phyloP scores from a whole-genome alignment of 2,329 filamentous ascomycete species.

The Cercospora sp. region DNA sequence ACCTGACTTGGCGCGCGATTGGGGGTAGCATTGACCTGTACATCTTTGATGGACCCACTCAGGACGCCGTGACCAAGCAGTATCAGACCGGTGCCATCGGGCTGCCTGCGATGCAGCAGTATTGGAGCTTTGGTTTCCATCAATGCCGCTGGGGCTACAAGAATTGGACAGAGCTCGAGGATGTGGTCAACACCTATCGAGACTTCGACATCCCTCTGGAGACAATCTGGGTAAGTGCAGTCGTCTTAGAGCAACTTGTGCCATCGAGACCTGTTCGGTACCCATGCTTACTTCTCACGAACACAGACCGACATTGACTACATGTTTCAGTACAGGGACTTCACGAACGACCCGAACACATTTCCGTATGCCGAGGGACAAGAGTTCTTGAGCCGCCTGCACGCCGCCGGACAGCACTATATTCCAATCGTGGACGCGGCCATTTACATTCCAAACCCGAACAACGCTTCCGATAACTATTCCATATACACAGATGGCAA shows the following conservation, averaged over 20 bases:
- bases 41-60: conserved; percentile 73
- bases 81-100: conserved; percentile 69
- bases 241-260: not conserved
- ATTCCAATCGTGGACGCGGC: conserved; percentile 62
- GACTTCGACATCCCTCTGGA: conserved; percentile 60
- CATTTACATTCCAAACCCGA: conserved; percentile 72
- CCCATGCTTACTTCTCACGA: not conserved
- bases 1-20: conserved; percentile 71
- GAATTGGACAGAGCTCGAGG: conserved; percentile 68
- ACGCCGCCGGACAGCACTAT: conserved; percentile 58
- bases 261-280: not conserved
- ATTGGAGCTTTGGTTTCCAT: conserved; percentile 79
- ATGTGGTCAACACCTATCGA: conserved; percentile 56
- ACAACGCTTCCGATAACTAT: conserved; percentile 67
- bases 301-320: conserved; percentile 48
- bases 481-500: conserved; percentile 41
- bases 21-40: conserved; percentile 79
- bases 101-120: conserved; percentile 75
- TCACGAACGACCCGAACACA: conserved; percentile 56
- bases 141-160: conserved; percentile 82
- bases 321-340: conserved; percentile 63
- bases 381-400: conserved; percentile 55
- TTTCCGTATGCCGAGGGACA: conserved; percentile 54
- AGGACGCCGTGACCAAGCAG: conserved; percentile 66
- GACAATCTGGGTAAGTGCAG: conserved; percentile 43